Evolutionary conservation across 345 rosid species (phyloP).

Genomic region (Populus ilicifolia): DNA sequence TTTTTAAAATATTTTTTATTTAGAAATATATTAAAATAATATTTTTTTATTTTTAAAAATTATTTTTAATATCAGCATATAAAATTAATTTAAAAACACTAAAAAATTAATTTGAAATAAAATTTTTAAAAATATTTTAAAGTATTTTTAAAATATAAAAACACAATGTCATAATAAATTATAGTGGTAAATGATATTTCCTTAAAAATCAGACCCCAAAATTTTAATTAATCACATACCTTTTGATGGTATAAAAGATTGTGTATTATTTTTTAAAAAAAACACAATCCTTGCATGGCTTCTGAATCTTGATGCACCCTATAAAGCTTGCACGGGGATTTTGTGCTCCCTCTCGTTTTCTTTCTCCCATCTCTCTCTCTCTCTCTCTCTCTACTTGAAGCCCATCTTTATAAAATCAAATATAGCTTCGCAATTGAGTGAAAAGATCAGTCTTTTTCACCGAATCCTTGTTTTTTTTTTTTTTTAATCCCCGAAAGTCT

Average conservation of each 20-base stretch:
- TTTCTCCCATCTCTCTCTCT: not conserved
- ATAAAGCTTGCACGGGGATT: slow-evolving; percentile 59
- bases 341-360: slow-evolving; percentile 34
- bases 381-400: slow-evolving; percentile 9
- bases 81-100: too few relatives aligned
- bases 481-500: slow-evolving; percentile 15
- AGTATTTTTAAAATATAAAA: too few relatives aligned
- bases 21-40: too few relatives aligned
- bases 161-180: too few relatives aligned
- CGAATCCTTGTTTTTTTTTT: slow-evolving; percentile 3
- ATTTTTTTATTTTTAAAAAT: too few relatives aligned
- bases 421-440: not conserved
- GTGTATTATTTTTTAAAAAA: not conserved
- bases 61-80: too few relatives aligned
- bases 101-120: too few relatives aligned
- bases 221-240: not conserved
- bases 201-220: not conserved
- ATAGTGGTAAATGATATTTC: too few relatives aligned
- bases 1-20: too few relatives aligned
- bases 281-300: slow-evolving; percentile 13
- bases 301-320: slow-evolving; percentile 33
- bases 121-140: too few relatives aligned
- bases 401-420: slow-evolving; percentile 8
- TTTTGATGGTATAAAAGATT: not conserved
- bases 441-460: not conserved